These are phyloP conservation scores for Penicillium sp. DNA, from an alignment of 2,329 filamentous ascomycete species.

Conservation along the genomic window DNA sequence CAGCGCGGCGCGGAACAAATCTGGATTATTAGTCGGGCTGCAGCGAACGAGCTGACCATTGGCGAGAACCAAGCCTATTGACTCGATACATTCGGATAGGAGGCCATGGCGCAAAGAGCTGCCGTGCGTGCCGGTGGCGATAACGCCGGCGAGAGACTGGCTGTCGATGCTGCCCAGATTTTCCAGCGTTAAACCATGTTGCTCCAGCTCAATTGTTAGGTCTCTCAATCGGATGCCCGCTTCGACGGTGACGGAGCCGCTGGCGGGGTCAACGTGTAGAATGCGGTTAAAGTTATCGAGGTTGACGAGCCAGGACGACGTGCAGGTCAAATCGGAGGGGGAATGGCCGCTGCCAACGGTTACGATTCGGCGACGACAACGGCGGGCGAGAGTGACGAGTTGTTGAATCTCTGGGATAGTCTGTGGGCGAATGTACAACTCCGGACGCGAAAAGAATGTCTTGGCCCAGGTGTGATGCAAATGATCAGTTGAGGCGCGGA, in stretches of 20 bases:
- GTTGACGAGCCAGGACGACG: slow-evolving; percentile 90
- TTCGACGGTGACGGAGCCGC: slow-evolving; percentile 69
- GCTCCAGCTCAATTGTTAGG: slow-evolving; percentile 69
- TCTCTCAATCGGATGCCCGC: slow-evolving; percentile 80
- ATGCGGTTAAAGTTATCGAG: slow-evolving; percentile 77
- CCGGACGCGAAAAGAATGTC: slow-evolving; percentile 83
- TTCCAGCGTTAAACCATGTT: slow-evolving; percentile 75
- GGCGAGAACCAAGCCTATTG: slow-evolving; percentile 74
- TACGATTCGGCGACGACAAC: slow-evolving; percentile 74
- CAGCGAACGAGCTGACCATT: slow-evolving; percentile 72
- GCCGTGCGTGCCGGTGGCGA: slow-evolving; percentile 89
- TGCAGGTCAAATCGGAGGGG: slow-evolving; percentile 86
- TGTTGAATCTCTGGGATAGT: slow-evolving; percentile 79
- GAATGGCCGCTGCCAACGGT: slow-evolving; percentile 90
- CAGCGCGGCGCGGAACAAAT: slow-evolving; percentile 83
- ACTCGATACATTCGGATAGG: slow-evolving; percentile 71
- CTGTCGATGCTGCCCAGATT: slow-evolving; percentile 94
- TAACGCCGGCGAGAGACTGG: slow-evolving; percentile 88
- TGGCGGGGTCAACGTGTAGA: slow-evolving; percentile 63
- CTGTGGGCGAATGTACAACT: slow-evolving; percentile 84
- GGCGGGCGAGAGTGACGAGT: slow-evolving; percentile 72
- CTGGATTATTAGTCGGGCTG: slow-evolving; percentile 61
- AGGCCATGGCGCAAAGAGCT: slow-evolving; percentile 80
- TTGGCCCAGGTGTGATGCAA: slow-evolving; percentile 90
- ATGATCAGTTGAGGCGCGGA: slow-evolving; percentile 69